phyloP scores from a whole-genome alignment of 2,329 filamentous ascomycete species.

The Fusarium siculi region DNA sequence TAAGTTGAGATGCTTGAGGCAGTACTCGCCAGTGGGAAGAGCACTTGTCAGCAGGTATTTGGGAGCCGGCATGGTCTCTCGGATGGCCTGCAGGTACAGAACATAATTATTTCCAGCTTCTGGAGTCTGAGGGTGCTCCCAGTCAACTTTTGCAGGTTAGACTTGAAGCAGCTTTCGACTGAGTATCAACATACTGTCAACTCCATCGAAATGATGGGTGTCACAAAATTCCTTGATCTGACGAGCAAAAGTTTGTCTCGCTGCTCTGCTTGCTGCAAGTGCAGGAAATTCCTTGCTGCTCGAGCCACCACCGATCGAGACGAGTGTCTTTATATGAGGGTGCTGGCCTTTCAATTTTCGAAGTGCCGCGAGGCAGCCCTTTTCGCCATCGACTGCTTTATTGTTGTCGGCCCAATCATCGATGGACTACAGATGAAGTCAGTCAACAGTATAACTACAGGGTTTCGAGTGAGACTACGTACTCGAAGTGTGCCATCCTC shows the following conservation, averaged over 20 bases:
- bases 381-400: slow-evolving; percentile 67
- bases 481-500: slow-evolving; percentile 55
- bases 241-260: slow-evolving; percentile 65
- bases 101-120: slow-evolving; percentile 68
- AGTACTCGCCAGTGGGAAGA: slow-evolving; percentile 71
- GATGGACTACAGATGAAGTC: slow-evolving; percentile 50
- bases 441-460: neutral
- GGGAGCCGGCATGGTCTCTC: slow-evolving; percentile 64
- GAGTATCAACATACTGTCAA: slow-evolving; percentile 62
- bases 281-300: slow-evolving; percentile 70
- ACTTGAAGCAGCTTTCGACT: neutral
- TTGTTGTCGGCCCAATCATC: slow-evolving; percentile 73
- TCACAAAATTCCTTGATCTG: slow-evolving; percentile 65
- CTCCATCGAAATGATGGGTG: slow-evolving; percentile 68
- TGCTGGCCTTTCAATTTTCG: slow-evolving; percentile 66
- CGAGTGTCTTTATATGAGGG: slow-evolving; percentile 66
- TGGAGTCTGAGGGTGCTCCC: slow-evolving; percentile 70
- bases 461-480: neutral
- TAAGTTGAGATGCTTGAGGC: slow-evolving; percentile 69
- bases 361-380: slow-evolving; percentile 70
- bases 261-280: slow-evolving; percentile 60
- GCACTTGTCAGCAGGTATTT: slow-evolving; percentile 70
- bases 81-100: slow-evolving; percentile 64
- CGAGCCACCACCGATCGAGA: slow-evolving; percentile 73
- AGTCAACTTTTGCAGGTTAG: slow-evolving; percentile 63